phyloP scores from a whole-genome alignment of 2,329 filamentous ascomycete genomes.

The Cadophora malorum region DNA sequence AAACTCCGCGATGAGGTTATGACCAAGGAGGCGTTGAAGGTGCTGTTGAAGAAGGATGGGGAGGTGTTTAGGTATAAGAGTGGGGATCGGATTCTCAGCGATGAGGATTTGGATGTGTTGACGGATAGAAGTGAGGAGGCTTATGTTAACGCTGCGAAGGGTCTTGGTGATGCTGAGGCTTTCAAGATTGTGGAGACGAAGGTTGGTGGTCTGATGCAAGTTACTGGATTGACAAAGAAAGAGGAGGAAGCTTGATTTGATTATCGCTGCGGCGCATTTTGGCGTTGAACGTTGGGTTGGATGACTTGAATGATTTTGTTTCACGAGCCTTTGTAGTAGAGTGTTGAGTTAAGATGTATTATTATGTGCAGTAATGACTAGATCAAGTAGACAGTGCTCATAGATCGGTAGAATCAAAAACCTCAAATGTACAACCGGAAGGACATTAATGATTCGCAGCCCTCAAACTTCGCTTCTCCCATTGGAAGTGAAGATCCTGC shows the following conservation, averaged over 20 bases:
- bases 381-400: background rate
- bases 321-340: background rate
- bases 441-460: background rate
- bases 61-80: slow-evolving; percentile 64
- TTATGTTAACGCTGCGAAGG: slow-evolving; percentile 76
- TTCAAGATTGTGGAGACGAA: slow-evolving; percentile 87
- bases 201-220: slow-evolving; percentile 47
- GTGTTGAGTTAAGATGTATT: background rate
- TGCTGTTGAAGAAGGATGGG: slow-evolving; percentile 75
- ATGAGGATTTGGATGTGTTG: slow-evolving; percentile 77
- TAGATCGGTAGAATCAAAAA: background rate
- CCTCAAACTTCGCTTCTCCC: background rate
- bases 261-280: background rate
- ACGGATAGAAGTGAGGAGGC: slow-evolving; percentile 73
- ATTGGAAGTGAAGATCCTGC: background rate
- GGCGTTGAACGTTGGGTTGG: background rate
- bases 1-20: slow-evolving; percentile 61
- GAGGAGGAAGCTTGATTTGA: background rate
- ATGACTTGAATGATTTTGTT: background rate
- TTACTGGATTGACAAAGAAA: slow-evolving; percentile 34
- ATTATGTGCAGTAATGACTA: background rate
- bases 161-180: slow-evolving; percentile 72
- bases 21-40: slow-evolving; percentile 65
- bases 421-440: background rate
- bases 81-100: slow-evolving; percentile 71